Evolutionary conservation across 2,329 filamentous ascomycete genomes (phyloP).

Genomic region (Colletotrichum tabaci): DNA sequence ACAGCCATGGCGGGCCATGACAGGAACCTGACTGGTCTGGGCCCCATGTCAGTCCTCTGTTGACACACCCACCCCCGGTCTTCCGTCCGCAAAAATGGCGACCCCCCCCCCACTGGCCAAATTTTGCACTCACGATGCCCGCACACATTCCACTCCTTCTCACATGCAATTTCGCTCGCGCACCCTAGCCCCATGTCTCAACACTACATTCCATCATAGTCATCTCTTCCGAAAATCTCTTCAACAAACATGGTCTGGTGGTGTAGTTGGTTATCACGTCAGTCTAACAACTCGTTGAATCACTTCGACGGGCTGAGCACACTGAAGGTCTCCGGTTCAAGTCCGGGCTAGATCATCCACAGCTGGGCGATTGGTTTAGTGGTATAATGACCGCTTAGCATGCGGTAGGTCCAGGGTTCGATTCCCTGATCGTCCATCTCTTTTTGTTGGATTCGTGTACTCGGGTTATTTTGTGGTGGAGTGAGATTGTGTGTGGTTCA

Average conservation of each 20-base stretch:
- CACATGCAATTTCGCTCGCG: slow-evolving; percentile 3
- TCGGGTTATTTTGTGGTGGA: background rate
- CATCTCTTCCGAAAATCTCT: fast-evolving
- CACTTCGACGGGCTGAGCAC: background rate
- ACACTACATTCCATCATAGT: background rate
- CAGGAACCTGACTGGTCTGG: background rate
- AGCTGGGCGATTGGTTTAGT: slow-evolving; percentile 18
- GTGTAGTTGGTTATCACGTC: slow-evolving; percentile 64
- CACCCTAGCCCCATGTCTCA: background rate
- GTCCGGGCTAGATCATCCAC: slow-evolving; percentile 38
- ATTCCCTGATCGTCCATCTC: slow-evolving; percentile 12
- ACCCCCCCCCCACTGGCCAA: slow-evolving; percentile 1
- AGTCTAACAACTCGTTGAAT: slow-evolving; percentile 55
- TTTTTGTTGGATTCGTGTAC: background rate
- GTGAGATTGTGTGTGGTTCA: no score
- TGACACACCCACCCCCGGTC: slow-evolving; percentile 4
- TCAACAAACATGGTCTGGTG: slow-evolving; percentile 49
- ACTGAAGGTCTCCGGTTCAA: slow-evolving; percentile 43
- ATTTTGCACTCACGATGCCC: slow-evolving; percentile 19
- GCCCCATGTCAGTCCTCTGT: background rate
- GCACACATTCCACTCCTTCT: background rate
- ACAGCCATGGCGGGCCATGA: slow-evolving; percentile 2
- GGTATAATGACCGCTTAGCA: slow-evolving; percentile 31
- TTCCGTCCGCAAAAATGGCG: background rate
- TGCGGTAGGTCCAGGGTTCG: slow-evolving; percentile 26